These are phyloP conservation scores for Phytophthora litchii DNA, from an alignment of 352 stramenopile genomes.

Conservation along the genomic window DNA sequence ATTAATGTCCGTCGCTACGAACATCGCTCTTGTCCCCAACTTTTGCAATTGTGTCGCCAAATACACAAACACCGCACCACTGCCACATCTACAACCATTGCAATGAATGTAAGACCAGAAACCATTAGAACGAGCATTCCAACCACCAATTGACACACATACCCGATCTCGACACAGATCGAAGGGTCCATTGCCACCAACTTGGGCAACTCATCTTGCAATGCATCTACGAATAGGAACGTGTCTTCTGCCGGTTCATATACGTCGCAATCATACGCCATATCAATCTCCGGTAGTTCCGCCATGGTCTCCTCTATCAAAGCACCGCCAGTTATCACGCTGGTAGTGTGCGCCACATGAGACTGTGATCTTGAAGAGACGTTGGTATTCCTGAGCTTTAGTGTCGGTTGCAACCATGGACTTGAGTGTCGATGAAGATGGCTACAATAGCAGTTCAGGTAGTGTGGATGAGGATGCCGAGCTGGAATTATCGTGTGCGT, in stretches of 20 bases:
- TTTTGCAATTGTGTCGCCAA: conserved; percentile 81
- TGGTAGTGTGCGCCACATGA: conserved; percentile 24
- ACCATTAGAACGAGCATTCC: background rate
- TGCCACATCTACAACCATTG: conserved; percentile 48
- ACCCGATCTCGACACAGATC: conserved; percentile 92
- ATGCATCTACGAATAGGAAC: conserved; percentile 95
- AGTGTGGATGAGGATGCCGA: conserved; percentile 78
- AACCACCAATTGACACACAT: conserved; percentile 14
- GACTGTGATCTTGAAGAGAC: conserved; percentile 32
- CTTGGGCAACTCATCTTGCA: conserved; percentile 87
- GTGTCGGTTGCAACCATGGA: conserved; percentile 24
- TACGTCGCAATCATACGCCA: conserved; percentile 88
- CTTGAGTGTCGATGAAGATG: conserved; percentile 42
- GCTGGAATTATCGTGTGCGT: conserved; percentile 74
- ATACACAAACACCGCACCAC: conserved; percentile 72
- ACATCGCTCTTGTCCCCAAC: conserved; percentile 53
- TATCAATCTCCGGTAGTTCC: conserved; percentile 71
- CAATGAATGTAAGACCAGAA: too few relatives aligned
- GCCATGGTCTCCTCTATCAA: conserved; percentile 35
- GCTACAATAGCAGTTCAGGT: conserved; percentile 58
- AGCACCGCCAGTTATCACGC: conserved; percentile 9
- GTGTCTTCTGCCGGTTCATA: conserved; percentile 99
- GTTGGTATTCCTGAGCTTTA: background rate
- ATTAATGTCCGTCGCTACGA: conserved; percentile 95
- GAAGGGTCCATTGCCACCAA: conserved; percentile 59